Conservation (phyloP, 2,329 filamentous ascomycete genomes). For the Cytospora leucostoma region DNA sequence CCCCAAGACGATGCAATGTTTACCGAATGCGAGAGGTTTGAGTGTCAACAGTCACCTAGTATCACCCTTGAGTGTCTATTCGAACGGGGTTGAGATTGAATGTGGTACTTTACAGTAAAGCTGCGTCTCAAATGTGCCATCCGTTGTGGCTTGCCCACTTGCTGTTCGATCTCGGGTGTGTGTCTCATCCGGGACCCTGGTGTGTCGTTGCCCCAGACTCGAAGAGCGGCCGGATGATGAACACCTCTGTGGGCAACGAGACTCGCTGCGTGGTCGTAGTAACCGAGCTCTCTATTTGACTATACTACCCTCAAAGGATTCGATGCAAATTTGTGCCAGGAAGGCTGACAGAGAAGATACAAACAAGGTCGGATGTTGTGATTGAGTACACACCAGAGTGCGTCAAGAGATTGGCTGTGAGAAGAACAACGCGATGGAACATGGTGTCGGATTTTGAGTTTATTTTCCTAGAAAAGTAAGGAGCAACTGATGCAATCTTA, state of each 20-base stretch:
- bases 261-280: not conserved
- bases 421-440: not conserved
- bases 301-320: not conserved
- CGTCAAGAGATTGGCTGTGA: not conserved
- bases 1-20: not conserved
- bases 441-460: slow-evolving; percentile 4
- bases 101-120: slow-evolving; percentile 9
- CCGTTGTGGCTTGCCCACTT: slow-evolving; percentile 15
- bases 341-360: not conserved
- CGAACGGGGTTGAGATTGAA: not conserved
- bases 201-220: slow-evolving; percentile 12
- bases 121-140: slow-evolving; percentile 4
- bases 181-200: slow-evolving; percentile 18
- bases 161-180: slow-evolving; percentile 3
- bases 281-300: not conserved
- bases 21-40: not conserved
- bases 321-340: not conserved
- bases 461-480: slow-evolving; percentile 1
- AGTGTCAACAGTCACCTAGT: not conserved
- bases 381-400: not conserved
- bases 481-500: not conserved
- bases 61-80: not conserved
- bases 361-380: not conserved
- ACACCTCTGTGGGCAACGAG: not conserved
- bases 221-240: not conserved